Percentiles rank a stretch among this genome's conserved stretches.
Conservation (phyloP, 441 rosid genomes). For the Macaranga tanarius region DNA sequence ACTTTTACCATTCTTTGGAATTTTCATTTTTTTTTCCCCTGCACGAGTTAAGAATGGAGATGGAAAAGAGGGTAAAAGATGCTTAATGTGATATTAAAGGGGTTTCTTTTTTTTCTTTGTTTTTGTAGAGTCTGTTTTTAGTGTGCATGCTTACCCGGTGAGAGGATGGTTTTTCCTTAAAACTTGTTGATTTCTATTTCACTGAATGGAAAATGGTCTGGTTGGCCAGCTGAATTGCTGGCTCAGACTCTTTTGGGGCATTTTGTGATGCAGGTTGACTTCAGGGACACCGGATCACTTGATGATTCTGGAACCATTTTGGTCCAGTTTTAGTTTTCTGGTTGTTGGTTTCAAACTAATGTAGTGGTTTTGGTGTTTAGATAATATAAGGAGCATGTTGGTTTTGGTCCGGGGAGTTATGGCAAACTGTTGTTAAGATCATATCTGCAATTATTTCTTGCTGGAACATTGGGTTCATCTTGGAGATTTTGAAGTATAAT, state of each 20-base stretch:
- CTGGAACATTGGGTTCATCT: background rate
- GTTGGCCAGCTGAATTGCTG: background rate
- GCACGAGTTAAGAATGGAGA: background rate
- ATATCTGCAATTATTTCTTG: background rate
- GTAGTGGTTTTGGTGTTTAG: background rate
- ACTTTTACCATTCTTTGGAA: background rate
- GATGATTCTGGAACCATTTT: background rate
- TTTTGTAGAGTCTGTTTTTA: background rate
- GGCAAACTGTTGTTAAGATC: background rate
- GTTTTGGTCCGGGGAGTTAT: background rate
- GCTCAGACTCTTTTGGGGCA: background rate
- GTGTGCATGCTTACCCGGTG: background rate
- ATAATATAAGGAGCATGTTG: background rate
- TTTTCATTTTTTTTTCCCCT: no score
- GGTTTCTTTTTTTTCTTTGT: background rate
- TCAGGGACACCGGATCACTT: background rate
- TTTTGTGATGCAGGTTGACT: background rate
- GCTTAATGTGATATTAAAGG: background rate
- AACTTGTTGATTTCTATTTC: background rate
- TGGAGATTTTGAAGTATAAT: background rate
- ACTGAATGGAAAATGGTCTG: background rate
- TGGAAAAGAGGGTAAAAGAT: background rate
- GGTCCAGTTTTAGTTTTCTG: background rate
- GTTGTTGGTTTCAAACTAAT: background rate
- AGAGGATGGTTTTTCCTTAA: background rate